Conservation (phyloP, 164 flowering plant genomes). For the Piper longum region DNA sequence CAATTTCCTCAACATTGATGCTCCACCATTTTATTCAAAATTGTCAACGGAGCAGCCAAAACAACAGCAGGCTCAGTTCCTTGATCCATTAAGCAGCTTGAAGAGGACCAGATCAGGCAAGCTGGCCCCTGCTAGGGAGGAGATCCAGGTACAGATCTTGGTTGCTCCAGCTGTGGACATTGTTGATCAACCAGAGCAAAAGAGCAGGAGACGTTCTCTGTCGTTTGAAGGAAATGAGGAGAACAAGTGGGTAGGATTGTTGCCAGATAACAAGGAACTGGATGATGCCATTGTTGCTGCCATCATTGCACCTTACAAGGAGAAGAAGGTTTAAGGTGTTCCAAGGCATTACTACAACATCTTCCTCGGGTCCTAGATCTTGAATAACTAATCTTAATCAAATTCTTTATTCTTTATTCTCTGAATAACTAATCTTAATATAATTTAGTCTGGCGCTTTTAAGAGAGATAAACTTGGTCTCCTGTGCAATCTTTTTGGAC, state of each 20-base stretch:
- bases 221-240: conserved; percentile 19
- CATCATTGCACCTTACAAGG: conserved; percentile 34
- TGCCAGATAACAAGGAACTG: conserved; percentile 64
- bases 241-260: conserved; percentile 20
- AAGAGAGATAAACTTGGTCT: conserved; percentile 91
- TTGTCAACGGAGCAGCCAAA: conserved; percentile 11
- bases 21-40: conserved; percentile 58
- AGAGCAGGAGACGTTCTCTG: conserved; percentile 33
- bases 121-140: conserved; percentile 11
- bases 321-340: conserved; percentile 73
- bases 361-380: conserved; percentile 64
- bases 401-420: background rate
- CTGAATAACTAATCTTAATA: background rate
- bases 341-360: conserved; percentile 51
- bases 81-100: conserved; percentile 27
- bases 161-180: background rate
- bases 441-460: conserved; percentile 3
- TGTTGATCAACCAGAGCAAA: conserved; percentile 23
- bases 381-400: conserved; percentile 6
- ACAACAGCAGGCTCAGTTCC: conserved; percentile 12
- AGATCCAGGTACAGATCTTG: conserved; percentile 1
- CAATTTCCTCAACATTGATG: conserved; percentile 49
- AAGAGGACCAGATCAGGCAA: conserved; percentile 71
- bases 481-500: conserved; percentile 16
- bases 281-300: conserved; percentile 88